Conservation (phyloP, 495 filamentous ascomycete species). For the Pyronema omphalodes region DNA sequence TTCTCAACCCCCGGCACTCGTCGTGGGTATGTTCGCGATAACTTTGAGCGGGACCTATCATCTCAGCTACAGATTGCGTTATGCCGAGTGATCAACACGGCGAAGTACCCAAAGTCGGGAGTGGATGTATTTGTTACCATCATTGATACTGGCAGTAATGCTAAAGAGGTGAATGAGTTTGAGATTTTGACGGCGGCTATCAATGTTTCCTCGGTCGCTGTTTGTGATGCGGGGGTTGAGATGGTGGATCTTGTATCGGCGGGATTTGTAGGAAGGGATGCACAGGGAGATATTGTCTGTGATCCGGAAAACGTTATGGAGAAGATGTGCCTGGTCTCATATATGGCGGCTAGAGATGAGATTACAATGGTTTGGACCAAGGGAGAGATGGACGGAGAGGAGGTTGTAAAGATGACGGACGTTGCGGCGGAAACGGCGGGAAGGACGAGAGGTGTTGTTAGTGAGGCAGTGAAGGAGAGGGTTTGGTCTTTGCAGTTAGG, state of each 20-base stretch:
- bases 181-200: constrained; percentile 88
- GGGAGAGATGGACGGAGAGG: constrained; percentile 39
- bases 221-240: constrained; percentile 89
- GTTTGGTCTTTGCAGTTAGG: constrained; percentile 8
- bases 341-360: constrained; percentile 73
- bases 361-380: constrained; percentile 89
- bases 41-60: constrained; percentile 70
- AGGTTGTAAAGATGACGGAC: constrained; percentile 33
- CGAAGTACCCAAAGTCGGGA: constrained; percentile 91
- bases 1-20: constrained; percentile 64
- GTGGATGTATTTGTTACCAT: constrained; percentile 83
- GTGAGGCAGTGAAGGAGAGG: constrained; percentile 22
- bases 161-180: constrained; percentile 37
- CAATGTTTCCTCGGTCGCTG: constrained; percentile 83
- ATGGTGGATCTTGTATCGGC: constrained; percentile 81
- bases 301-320: constrained; percentile 57
- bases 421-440: constrained; percentile 25
- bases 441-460: constrained; percentile 14
- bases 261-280: constrained; percentile 48
- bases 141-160: constrained; percentile 46
- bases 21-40: constrained; percentile 72
- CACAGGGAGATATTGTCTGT: constrained; percentile 30
- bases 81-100: constrained; percentile 70
- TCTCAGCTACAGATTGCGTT: constrained; percentile 83
- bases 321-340: constrained; percentile 66